A percentile compares a stretch with the other conserved stretches of the same genome.
These are phyloP conservation scores for Amylostereum areolatum DNA, from an alignment of 1,284 basidiomycete species.

Conservation along the genomic window DNA sequence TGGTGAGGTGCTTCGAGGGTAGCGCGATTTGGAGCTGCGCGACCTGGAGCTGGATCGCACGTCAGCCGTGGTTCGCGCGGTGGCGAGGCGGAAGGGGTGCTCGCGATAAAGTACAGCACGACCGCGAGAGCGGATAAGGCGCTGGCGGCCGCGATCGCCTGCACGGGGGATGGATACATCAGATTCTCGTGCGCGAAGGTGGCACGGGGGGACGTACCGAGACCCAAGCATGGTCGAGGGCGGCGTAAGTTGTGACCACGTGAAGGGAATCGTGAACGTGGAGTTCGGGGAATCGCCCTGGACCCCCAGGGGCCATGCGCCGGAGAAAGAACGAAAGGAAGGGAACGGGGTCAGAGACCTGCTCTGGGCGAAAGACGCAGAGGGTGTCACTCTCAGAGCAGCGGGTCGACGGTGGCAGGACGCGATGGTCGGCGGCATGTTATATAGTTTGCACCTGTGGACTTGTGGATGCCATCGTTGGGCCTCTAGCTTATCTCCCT, in stretches of 20 bases:
- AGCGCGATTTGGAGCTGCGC: slow-evolving; percentile 15
- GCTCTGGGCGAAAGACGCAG: background rate
- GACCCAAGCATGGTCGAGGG: background rate
- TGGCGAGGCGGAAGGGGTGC: background rate
- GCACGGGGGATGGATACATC: background rate
- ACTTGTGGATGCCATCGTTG: too few relatives aligned
- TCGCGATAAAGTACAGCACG: background rate
- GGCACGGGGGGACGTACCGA: too few relatives aligned
- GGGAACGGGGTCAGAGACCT: background rate
- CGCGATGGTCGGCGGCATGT: too few relatives aligned
- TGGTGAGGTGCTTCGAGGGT: slow-evolving; percentile 13
- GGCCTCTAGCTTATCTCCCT: too few relatives aligned
- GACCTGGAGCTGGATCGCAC: too few relatives aligned
- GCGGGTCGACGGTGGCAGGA: too few relatives aligned
- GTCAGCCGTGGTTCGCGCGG: too few relatives aligned
- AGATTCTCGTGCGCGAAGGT: too few relatives aligned
- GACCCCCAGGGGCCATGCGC: too few relatives aligned
- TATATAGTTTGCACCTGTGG: too few relatives aligned
- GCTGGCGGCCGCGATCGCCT: slow-evolving; percentile 7
- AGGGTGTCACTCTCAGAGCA: too few relatives aligned
- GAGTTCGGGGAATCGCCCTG: too few relatives aligned
- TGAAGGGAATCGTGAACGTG: background rate
- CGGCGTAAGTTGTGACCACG: background rate
- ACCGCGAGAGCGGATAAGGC: slow-evolving; percentile 8
- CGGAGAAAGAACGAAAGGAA: background rate